Evolutionary conservation across 2,329 filamentous ascomycete species (phyloP).

Genomic region (Claviceps quebecensis): DNA sequence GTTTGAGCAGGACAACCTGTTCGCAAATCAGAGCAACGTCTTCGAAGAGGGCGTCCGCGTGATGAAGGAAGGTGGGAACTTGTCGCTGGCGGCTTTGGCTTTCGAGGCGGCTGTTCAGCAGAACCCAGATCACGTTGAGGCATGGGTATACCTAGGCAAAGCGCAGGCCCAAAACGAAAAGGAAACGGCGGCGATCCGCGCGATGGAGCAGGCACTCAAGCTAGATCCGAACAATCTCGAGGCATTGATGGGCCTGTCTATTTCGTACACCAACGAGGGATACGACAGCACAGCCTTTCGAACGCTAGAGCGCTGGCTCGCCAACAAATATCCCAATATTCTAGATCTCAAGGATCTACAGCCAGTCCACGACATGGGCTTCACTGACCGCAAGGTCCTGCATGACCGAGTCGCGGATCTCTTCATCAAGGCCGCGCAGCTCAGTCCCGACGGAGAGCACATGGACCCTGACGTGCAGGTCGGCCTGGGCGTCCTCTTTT

Average conservation of each 20-base stretch:
- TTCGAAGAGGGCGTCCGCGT: constrained; percentile 91
- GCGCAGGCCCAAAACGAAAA: constrained; percentile 98
- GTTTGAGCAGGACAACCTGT: constrained; percentile 90
- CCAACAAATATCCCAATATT: constrained; percentile 82
- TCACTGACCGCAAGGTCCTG: constrained; percentile 80
- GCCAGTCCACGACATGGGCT: constrained; percentile 70
- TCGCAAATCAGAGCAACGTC: constrained; percentile 65
- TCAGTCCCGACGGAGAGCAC: constrained; percentile 80
- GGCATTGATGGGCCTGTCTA: constrained; percentile 86
- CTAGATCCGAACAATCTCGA: constrained; percentile 75
- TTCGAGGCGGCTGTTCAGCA: constrained; percentile 94
- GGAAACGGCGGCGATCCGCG: constrained; percentile 87
- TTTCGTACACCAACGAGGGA: constrained; percentile 97
- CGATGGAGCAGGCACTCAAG: constrained; percentile 80
- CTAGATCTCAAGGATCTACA: constrained; percentile 59
- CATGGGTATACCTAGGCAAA: constrained; percentile 83
- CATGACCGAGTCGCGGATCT: constrained; percentile 82
- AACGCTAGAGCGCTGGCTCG: constrained; percentile 90
- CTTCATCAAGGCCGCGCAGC: constrained; percentile 84
- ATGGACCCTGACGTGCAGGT: constrained; percentile 99
- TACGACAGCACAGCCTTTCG: constrained; percentile 96
- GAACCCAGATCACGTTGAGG: constrained; percentile 73
- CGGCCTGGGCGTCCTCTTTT: constrained; percentile 90
- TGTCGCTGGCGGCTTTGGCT: constrained; percentile 82
- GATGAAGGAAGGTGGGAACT: constrained; percentile 83